Evolutionary conservation across 1,284 basidiomycete genomes (phyloP), one percentile per base, ranked within the genome.

Genomic region (Rhodotorula sp.): DNA sequence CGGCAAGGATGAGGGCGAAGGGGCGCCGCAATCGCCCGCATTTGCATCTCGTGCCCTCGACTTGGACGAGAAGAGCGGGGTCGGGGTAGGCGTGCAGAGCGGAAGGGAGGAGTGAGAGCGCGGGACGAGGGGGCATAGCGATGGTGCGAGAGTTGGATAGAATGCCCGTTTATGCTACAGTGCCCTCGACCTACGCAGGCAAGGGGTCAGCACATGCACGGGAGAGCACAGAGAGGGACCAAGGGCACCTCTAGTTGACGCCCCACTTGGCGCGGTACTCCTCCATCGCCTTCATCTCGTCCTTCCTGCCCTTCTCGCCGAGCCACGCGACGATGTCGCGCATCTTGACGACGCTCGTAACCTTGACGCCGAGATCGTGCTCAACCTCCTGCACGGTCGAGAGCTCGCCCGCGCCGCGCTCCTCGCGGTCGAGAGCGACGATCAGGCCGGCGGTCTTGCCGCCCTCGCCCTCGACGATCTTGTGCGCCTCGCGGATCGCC

Each of bases 321-420:
- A 98, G 83, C 88, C 92, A 97, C 15, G 83, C 80, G 82, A 98
- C 90, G 75, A 99, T 85, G 80, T 98, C 91, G 71, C 87, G 83
- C 87, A 99, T 90, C 78, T 87, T 90, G 61, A 87, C 83, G 76
- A 98, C 86, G 61, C 94, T 92, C 29, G 89, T 89, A 57, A 88
- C 85, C 19, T 86, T 84, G 27, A 92, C 87, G 41, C 85, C 85
- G 55, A 90, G 87, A 61, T 94, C 85, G 61, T 82, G 81, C 80
- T 94, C 91, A n/a, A 99, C 86, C 80, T 97, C 92, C 78, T 89
- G 87, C 29, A 95, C 89, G 4, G 92, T 91, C 76, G 89, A 91
- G 73, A 78, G 78, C 9, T 85, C 84, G 46, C 85, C 84, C 71
- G 83, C 81, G 29, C 91, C 92, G 27, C 90, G 87, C 82, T 99